These are phyloP conservation scores for Xylaria sp. DNA, from an alignment of 2,329 filamentous ascomycete species.

Conservation along the genomic window DNA sequence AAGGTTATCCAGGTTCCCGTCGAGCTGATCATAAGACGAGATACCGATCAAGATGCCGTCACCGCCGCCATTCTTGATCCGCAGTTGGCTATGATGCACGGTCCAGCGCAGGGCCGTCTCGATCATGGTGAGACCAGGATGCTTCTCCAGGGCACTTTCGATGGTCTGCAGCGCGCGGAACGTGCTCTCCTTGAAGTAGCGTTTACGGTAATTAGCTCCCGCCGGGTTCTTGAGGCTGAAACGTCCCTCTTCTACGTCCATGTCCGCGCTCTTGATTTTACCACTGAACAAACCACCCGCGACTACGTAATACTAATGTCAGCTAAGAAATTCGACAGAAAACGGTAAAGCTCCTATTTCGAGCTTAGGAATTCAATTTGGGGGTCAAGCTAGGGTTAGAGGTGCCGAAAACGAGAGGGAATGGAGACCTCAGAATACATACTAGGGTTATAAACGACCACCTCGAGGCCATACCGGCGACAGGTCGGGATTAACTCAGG, in stretches of 20 bases:
- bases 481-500: constrained; percentile 78
- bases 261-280: constrained; percentile 77
- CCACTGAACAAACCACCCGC: constrained; percentile 84
- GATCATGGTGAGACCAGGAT: constrained; percentile 71
- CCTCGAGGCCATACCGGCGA: constrained; percentile 78
- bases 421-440: background rate
- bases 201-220: constrained; percentile 69
- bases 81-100: constrained; percentile 74
- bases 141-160: constrained; percentile 73
- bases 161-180: constrained; percentile 74
- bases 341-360: background rate
- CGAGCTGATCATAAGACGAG: constrained; percentile 67
- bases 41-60: constrained; percentile 72
- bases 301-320: constrained; percentile 50
- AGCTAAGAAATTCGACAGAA: background rate
- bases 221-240: constrained; percentile 67
- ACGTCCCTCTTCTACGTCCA: constrained; percentile 72
- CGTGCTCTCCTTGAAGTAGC: constrained; percentile 77
- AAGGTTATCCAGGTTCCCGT: constrained; percentile 66
- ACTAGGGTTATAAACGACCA: constrained; percentile 82
- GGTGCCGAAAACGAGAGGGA: background rate
- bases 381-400: background rate
- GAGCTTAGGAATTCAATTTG: background rate
- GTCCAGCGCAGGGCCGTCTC: constrained; percentile 81
- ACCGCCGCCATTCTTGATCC: constrained; percentile 62